Evolutionary conservation across 345 rosid species (phyloP), one percentile per base, ranked within the genome.

Genomic region (Euphorbia tirucalli): DNA sequence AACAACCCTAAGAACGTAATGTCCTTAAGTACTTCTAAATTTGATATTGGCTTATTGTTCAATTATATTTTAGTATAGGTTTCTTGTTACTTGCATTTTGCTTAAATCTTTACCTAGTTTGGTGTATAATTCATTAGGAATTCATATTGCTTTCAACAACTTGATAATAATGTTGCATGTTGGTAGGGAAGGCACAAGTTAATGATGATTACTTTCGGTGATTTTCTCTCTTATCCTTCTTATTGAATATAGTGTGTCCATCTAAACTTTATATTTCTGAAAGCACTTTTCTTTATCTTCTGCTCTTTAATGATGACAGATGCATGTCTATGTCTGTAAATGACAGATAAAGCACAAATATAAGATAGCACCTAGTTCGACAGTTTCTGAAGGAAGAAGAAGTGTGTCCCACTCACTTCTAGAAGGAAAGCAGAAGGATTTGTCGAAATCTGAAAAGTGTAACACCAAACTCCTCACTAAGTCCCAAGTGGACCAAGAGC

Each of bases 311-410:
- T 56, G 30, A 56, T 22, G 60, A 56, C 27, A 56, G 60, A 56
- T 56, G 1, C 50, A 11, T 72, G 11, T 35, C 21, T 75, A 61
- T 62, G 31, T 27, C 69, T 54, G 49, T 46, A 46, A 46, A 65
- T 79, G 71, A 71, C 85, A 95, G 99, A 83, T 85, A 68, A 95
- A 92, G 85, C 97, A 92, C 74, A 89, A 80, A 73, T 95, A 95
- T 83, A 82, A 82, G 71, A 78, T 90, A 66, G 81, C 87, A 48
- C 66, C 85, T 30, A 75, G 73, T 71, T 73, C 80, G n/a, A 65
- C 75, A 39, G 71, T 68, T 68, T 62, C 86, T 59, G 92, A 84
- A 75, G 83, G 78, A 65, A 86, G 75, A 83, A 82, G 63, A 77
- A 72, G 66, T 31, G 61, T 87, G 66, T 81, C 89, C 65, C 80